A percentile compares a stretch with the other conserved stretches of the same genome.
These are phyloP conservation scores for Plenodomus biglobosus DNA, from an alignment of 2,329 filamentous ascomycete species.

Conservation along the genomic window DNA sequence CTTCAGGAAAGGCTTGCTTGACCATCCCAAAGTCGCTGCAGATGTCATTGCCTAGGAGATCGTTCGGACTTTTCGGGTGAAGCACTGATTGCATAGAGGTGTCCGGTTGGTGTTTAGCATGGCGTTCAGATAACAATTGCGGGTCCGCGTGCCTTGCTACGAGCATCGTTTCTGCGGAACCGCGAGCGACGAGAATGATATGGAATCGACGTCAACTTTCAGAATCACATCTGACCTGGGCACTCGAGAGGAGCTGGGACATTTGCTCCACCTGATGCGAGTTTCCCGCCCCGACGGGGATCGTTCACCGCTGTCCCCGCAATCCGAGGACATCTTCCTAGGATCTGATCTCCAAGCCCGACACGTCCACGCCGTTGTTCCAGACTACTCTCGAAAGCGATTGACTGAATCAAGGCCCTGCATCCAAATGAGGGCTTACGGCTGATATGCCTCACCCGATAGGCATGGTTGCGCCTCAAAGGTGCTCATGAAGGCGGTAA, in stretches of 20 bases:
- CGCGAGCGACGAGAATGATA: not conserved
- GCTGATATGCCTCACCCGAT: slow-evolving; percentile 13
- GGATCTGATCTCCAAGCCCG: slow-evolving; percentile 10
- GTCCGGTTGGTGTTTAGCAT: slow-evolving; percentile 26
- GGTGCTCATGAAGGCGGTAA: slow-evolving; percentile 15
- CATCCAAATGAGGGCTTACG: slow-evolving; percentile 17
- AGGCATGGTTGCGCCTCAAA: slow-evolving; percentile 18
- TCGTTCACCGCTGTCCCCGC: slow-evolving; percentile 19
- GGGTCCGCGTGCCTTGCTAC: slow-evolving; percentile 13
- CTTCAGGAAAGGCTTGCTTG: slow-evolving; percentile 59
- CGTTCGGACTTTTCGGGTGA: slow-evolving; percentile 3
- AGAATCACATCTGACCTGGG: not conserved
- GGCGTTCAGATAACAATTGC: slow-evolving; percentile 9
- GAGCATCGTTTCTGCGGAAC: slow-evolving; percentile 1
- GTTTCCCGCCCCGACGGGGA: slow-evolving; percentile 22
- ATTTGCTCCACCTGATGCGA: slow-evolving; percentile 13
- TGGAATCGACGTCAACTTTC: not conserved
- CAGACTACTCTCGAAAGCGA: slow-evolving; percentile 19
- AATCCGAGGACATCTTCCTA: slow-evolving; percentile 10
- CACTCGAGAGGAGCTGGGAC: slow-evolving; percentile 7
- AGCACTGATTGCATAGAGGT: slow-evolving; percentile 16
- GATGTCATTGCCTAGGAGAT: slow-evolving; percentile 11
- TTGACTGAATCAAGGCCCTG: slow-evolving; percentile 22
- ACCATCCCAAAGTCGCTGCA: slow-evolving; percentile 25
- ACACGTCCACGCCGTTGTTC: slow-evolving; percentile 7